Evolutionary conservation across 768 basidiomycete genomes (phyloP).

Genomic region (Leccinum boreale): DNA sequence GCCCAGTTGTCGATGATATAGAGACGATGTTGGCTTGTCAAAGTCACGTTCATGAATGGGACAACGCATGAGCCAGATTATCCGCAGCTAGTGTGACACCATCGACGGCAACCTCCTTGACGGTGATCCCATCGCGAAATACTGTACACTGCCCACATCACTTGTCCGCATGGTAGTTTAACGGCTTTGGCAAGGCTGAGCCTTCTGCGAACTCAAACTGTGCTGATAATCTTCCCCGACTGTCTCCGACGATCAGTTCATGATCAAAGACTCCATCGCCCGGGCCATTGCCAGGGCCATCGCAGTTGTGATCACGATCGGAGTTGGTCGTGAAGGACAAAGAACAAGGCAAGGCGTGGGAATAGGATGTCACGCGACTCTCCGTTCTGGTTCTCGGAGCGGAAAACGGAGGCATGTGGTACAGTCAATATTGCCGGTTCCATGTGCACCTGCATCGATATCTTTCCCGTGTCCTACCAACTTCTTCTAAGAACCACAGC

Average conservation of each 20-base stretch:
- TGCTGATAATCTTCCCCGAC: neutral
- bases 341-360: neutral
- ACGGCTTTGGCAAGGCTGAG: neutral
- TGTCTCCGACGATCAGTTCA: neutral
- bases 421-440: constrained; percentile 8
- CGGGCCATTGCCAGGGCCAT: too few relatives aligned
- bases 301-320: too few relatives aligned
- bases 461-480: constrained; percentile 17
- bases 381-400: constrained; percentile 8
- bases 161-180: neutral
- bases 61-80: neutral
- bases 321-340: too few relatives aligned
- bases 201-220: too few relatives aligned
- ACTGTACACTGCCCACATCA: neutral
- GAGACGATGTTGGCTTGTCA: neutral
- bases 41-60: neutral
- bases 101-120: neutral
- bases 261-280: neutral
- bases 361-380: neutral
- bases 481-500: constrained; percentile 1
- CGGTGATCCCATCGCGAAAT: neutral
- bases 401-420: constrained; percentile 31
- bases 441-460: constrained; percentile 18
- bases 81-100: neutral
- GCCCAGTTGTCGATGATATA: neutral